Conservation (phyloP, 306 rosid genomes). For the Geum urbanum region DNA sequence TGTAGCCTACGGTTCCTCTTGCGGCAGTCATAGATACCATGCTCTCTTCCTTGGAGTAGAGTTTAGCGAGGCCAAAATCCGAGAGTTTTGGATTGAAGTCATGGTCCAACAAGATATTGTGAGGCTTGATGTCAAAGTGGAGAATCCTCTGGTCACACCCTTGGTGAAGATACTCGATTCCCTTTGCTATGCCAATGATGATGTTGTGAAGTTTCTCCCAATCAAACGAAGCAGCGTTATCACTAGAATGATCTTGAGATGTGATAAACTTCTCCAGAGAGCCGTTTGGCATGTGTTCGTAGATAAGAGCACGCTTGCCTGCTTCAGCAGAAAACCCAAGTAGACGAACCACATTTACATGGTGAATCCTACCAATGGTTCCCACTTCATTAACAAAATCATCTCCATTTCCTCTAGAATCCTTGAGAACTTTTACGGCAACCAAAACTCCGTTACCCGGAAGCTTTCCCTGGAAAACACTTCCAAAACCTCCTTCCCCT, state of each 20-base stretch:
- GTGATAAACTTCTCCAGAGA: slow-evolving; percentile 30
- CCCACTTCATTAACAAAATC: slow-evolving; percentile 31
- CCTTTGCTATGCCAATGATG: slow-evolving; percentile 37
- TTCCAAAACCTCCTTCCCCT: slow-evolving; percentile 39
- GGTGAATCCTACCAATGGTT: slow-evolving; percentile 42
- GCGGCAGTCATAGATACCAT: slow-evolving; percentile 31
- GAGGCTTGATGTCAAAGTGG: slow-evolving; percentile 44
- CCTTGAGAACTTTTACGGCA: not conserved
- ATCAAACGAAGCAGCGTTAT: slow-evolving; percentile 17
- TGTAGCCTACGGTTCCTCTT: slow-evolving; percentile 42
- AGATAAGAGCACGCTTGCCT: slow-evolving; percentile 33
- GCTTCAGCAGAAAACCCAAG: slow-evolving; percentile 44
- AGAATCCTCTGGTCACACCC: slow-evolving; percentile 37
- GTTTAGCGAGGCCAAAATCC: slow-evolving; percentile 39
- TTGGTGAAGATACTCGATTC: slow-evolving; percentile 41
- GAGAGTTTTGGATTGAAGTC: slow-evolving; percentile 31
- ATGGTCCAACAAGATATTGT: slow-evolving; percentile 33
- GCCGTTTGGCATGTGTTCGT: slow-evolving; percentile 32
- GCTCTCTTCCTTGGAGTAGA: slow-evolving; percentile 38
- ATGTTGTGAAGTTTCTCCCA: slow-evolving; percentile 33
- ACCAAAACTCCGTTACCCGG: not conserved
- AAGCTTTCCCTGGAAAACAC: slow-evolving; percentile 31
- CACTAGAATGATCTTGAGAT: not conserved
- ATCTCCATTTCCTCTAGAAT: slow-evolving; percentile 4
- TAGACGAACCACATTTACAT: slow-evolving; percentile 39